Evolutionary conservation across 108 stramenopile genomes (phyloP).

Genomic region (Bacterosira constricta): DNA sequence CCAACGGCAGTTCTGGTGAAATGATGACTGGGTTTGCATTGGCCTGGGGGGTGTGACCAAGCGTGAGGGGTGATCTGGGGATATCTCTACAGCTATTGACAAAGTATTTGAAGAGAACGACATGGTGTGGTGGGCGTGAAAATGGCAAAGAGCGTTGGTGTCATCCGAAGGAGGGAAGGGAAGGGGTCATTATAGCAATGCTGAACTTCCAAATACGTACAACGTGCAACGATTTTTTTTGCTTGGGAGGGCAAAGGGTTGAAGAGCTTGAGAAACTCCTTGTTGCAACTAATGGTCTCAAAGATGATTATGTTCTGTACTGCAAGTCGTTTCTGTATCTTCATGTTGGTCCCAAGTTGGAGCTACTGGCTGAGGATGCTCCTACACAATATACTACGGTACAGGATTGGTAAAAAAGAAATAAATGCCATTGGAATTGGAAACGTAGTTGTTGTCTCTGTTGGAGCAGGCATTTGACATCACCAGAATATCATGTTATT

Average conservation of each 20-base stretch:
- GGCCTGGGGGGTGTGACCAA: constrained; percentile 84
- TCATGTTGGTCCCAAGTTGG: constrained; percentile 88
- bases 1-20: constrained; percentile 82
- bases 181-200: constrained; percentile 91
- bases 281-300: constrained; percentile 58
- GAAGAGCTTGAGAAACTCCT: constrained; percentile 60
- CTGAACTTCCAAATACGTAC: constrained; percentile 79
- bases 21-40: constrained; percentile 89
- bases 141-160: constrained; percentile 58
- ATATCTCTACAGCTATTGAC: constrained; percentile 69
- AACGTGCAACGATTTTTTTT: constrained; percentile 57
- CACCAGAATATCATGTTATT: constrained; percentile 87
- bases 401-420: constrained; percentile 81
- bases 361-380: constrained; percentile 80
- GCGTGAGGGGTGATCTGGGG: constrained; percentile 53
- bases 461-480: constrained; percentile 87
- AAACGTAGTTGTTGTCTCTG: constrained; percentile 84
- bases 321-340: constrained; percentile 88
- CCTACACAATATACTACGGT: constrained; percentile 93
- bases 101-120: constrained; percentile 83
- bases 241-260: constrained; percentile 23
- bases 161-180: constrained; percentile 63
- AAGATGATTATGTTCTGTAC: constrained; percentile 62
- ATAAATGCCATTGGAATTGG: constrained; percentile 85
- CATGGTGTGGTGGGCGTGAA: constrained; percentile 74